phyloP scores from a whole-genome alignment of 768 basidiomycete genomes.

The Leucocoprinus birnbaumii region DNA sequence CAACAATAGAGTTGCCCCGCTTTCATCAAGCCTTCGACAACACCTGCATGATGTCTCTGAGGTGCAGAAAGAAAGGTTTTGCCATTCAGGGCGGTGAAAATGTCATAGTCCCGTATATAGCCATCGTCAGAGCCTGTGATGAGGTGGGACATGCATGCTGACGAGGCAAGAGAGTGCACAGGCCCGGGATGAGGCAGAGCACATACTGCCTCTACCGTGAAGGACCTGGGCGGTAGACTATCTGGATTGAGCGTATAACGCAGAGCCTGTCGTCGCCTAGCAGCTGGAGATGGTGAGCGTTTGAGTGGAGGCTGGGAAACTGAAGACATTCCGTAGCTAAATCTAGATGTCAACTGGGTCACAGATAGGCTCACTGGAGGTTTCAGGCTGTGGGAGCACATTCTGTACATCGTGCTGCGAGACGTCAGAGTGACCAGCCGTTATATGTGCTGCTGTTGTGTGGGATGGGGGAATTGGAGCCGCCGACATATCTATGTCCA shows the following conservation, averaged over 20 bases:
- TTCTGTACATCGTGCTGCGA: conserved; percentile 3
- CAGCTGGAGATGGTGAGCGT: conserved; percentile 31
- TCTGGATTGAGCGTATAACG: conserved; percentile 17
- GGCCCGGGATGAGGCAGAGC: conserved; percentile 88
- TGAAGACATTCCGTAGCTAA: not conserved
- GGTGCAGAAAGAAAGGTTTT: conserved; percentile 85
- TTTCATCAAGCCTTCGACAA: conserved; percentile 91
- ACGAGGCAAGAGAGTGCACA: conserved; percentile 85
- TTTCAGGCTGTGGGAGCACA: not conserved
- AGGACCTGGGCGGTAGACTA: conserved; percentile 47
- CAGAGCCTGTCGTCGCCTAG: conserved; percentile 34
- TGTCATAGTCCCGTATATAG: conserved; percentile 89
- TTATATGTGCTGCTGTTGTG: conserved; percentile 5
- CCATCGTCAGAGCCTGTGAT: conserved; percentile 93
- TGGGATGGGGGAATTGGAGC: conserved; percentile 7
- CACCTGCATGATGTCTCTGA: conserved; percentile 83
- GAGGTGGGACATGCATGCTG: conserved; percentile 83
- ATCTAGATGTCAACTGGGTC: not conserved
- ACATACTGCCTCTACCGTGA: conserved; percentile 87
- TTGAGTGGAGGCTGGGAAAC: conserved; percentile 21
- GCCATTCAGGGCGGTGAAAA: conserved; percentile 86
- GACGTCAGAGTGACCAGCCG: conserved; percentile 4
- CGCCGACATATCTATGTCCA: conserved; percentile 22
- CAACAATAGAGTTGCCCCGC: conserved; percentile 82
- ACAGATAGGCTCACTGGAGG: conserved; percentile 6